A percentile compares a stretch with the other conserved stretches of the same genome.
Evolutionary conservation across 2,329 filamentous ascomycete genomes (phyloP).

Genomic region (Orbilia quercus): DNA sequence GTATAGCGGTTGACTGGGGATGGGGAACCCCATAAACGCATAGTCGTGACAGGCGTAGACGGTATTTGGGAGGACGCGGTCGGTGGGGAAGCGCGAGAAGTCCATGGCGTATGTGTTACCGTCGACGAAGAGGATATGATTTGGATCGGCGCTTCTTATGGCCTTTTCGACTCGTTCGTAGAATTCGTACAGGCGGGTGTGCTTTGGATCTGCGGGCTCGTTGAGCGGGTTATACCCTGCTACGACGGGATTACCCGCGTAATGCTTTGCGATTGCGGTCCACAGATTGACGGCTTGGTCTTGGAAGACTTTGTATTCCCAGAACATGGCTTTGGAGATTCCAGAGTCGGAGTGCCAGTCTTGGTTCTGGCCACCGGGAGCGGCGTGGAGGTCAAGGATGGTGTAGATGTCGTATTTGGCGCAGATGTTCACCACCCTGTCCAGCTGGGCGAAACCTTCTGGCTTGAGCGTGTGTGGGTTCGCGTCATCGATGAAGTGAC

Average conservation of each 20-base stretch:
- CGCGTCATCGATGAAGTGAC: constrained; percentile 67
- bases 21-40: constrained; percentile 59
- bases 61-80: constrained; percentile 64
- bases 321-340: constrained; percentile 66
- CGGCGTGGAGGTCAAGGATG: constrained; percentile 67
- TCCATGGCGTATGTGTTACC: constrained; percentile 66
- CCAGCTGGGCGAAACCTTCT: constrained; percentile 65
- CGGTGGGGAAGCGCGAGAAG: constrained; percentile 63
- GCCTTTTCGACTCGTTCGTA: constrained; percentile 66
- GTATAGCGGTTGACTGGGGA: constrained; percentile 61
- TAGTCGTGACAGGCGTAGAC: constrained; percentile 67
- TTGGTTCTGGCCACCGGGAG: constrained; percentile 67
- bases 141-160: constrained; percentile 65
- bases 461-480: constrained; percentile 65
- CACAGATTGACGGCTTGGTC: constrained; percentile 67
- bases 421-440: constrained; percentile 60
- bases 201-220: constrained; percentile 67
- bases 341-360: constrained; percentile 68
- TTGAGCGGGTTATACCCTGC: constrained; percentile 69
- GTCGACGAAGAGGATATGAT: constrained; percentile 66
- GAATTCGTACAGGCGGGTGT: constrained; percentile 65
- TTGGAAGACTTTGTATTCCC: constrained; percentile 68
- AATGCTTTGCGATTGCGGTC: constrained; percentile 66
- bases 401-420: constrained; percentile 67
- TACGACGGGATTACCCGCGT: constrained; percentile 66